A percentile compares a stretch with the other conserved stretches of the same genome.
phyloP scores from a whole-genome alignment of 345 rosid genomes.

The Sisymbrium altissimum region DNA sequence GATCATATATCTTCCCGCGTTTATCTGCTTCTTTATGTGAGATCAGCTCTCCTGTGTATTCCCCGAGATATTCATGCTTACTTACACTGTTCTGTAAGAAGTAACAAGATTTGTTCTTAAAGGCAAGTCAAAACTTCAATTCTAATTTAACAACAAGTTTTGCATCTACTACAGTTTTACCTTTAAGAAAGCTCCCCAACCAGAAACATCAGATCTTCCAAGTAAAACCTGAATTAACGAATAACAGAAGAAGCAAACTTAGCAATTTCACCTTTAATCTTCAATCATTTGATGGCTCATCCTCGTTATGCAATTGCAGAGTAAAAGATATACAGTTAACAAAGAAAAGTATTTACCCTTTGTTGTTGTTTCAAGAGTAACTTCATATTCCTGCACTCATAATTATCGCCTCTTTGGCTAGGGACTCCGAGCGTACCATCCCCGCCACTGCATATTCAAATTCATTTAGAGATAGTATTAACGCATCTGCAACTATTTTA shows the following conservation, averaged over 20 bases:
- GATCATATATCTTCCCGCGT: conserved; percentile 97
- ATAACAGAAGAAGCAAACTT: no score
- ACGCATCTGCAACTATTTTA: no score
- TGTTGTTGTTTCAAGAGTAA: conserved; percentile 98
- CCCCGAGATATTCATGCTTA: conserved; percentile 96
- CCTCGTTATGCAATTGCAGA: not conserved
- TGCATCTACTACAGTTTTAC: conserved; percentile 36
- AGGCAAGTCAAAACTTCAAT: not conserved
- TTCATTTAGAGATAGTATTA: conserved; percentile 1
- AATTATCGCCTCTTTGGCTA: conserved; percentile 93
- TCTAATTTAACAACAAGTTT: not conserved
- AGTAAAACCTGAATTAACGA: conserved; percentile 71
- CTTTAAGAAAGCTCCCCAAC: conserved; percentile 99
- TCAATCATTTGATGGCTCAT: not conserved
- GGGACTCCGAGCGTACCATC: conserved; percentile 96
- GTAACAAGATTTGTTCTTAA: conserved; percentile 4
- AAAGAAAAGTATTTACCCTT: conserved; percentile 48
- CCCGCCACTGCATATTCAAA: conserved; percentile 64
- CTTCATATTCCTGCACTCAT: conserved; percentile 99
- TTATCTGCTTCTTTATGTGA: conserved; percentile 99
- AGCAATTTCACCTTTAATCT: not conserved
- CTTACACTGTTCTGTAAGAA: conserved; percentile 80
- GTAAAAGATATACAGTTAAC: not conserved
- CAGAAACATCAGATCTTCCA: conserved; percentile 97
- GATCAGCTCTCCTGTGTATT: conserved; percentile 97